phyloP scores from a whole-genome alignment of 352 stramenopile species.

The Albugo laibachii region DNA sequence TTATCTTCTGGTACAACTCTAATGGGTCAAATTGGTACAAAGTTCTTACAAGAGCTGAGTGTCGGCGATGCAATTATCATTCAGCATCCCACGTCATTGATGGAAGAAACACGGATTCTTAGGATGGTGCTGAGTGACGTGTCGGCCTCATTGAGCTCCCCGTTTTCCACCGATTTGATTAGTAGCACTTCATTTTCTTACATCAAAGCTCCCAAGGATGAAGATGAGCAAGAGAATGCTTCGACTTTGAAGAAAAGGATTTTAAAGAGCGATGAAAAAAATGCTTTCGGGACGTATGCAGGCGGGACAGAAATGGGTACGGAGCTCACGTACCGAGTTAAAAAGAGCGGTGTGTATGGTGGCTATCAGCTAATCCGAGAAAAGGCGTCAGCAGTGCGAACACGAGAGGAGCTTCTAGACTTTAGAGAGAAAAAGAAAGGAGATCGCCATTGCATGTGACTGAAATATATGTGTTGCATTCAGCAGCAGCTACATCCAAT shows the following conservation, averaged over 20 bases:
- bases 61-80: slow-evolving; percentile 76
- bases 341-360: slow-evolving; percentile 65
- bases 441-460: slow-evolving; percentile 66
- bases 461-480: too few species aligned
- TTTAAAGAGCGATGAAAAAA: slow-evolving; percentile 23
- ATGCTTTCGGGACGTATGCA: slow-evolving; percentile 77
- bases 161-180: slow-evolving; percentile 79
- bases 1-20: slow-evolving; percentile 76
- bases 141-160: slow-evolving; percentile 62
- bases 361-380: slow-evolving; percentile 78
- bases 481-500: too few species aligned
- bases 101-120: slow-evolving; percentile 78
- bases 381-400: slow-evolving; percentile 30
- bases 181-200: slow-evolving; percentile 77
- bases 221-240: slow-evolving; percentile 20
- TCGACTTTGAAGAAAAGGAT: background rate
- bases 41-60: slow-evolving; percentile 65
- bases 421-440: slow-evolving; percentile 76
- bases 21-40: slow-evolving; percentile 60
- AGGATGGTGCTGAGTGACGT: slow-evolving; percentile 82
- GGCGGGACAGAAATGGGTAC: slow-evolving; percentile 55
- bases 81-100: slow-evolving; percentile 65
- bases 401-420: slow-evolving; percentile 70
- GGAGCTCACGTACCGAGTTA: slow-evolving; percentile 54
- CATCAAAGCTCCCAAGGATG: slow-evolving; percentile 56